phyloP scores from a whole-genome alignment of 2,329 filamentous ascomycete genomes.

The Bipolaris gigantea region DNA sequence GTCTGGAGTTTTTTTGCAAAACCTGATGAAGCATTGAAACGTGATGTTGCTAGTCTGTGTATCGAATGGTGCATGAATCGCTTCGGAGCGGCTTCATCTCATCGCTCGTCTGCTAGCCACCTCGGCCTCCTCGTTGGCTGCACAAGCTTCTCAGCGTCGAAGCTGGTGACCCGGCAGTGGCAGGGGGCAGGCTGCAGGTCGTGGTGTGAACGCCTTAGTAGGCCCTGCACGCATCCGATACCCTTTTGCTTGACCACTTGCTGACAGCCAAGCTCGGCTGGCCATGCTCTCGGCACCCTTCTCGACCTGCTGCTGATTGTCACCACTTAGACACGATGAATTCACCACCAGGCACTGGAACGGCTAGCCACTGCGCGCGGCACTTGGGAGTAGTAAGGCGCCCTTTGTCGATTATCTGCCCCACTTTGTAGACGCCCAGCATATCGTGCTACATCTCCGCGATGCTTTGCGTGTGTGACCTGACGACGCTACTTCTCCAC shows the following conservation, averaged over 20 bases:
- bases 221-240: constrained; percentile 20
- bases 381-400: constrained; percentile 21
- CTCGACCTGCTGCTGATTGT: constrained; percentile 32
- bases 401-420: constrained; percentile 30
- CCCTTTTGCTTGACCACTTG: constrained; percentile 29
- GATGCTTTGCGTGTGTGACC: constrained; percentile 23
- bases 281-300: constrained; percentile 16
- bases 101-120: constrained; percentile 18
- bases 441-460: constrained; percentile 23
- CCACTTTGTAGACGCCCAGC: constrained; percentile 29
- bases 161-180: constrained; percentile 30
- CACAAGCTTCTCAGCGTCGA: constrained; percentile 19
- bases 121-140: constrained; percentile 31
- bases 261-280: constrained; percentile 28
- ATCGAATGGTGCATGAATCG: constrained; percentile 30
- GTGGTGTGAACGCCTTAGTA: neutral
- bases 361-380: constrained; percentile 32
- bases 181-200: constrained; percentile 28
- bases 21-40: constrained; percentile 32
- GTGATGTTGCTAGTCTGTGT: constrained; percentile 24
- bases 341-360: constrained; percentile 28
- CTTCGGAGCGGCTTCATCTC: constrained; percentile 24
- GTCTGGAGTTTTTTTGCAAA: constrained; percentile 31
- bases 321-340: constrained; percentile 35
- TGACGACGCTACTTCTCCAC: constrained; percentile 16